Base-by-base conservation (phyloP, 805 yeast species). In the Lachancea sp. region DNA sequence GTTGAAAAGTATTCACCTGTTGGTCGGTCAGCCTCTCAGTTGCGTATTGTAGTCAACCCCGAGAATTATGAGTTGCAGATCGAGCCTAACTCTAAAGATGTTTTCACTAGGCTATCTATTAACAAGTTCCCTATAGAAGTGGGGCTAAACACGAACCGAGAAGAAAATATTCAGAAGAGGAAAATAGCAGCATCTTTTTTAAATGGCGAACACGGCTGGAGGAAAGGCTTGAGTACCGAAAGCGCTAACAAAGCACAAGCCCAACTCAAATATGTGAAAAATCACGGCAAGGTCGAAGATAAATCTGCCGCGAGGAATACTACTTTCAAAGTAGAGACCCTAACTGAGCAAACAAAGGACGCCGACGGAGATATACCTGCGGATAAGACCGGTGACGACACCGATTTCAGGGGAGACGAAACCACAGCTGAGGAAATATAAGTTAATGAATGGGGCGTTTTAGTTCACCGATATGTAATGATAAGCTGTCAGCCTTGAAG, bases 1-100 rank as follows among this genome's bases (percentile, higher is more conserved):
- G 25, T 31, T 29, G 45, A 38, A 11, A 51, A 45, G 34, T 51
- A 42, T 34, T 59, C 64, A 3, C 62, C 60, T 24, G 80, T 76
- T 40, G 94, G 90, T 9, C 70, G 72, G 30, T 72, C 80, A 3
- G 74, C 73, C 35, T 78, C 95, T 24, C 81, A 78, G 19, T 67
- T 90, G 61, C 78, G 78, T 54, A 90, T 92, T 15, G 80, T 85
- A 34, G 74, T 90, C 29, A 79, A 89, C 54, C 77, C 78, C 51
- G 82, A 81, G 51, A 77, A 88, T 3, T 92, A 86, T 61, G 72
- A 84, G 47, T 64, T 92, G 54, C 79, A 83, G 56, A 88, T 90
- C 57, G 95, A 86, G 56, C 72, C 82, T 4, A 79, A 73, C 5
- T 77, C 95, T 0, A 77, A 73, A 48, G 98, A 92, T 64, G 81